These are phyloP conservation scores for Monilinia fructigena DNA, from an alignment of 2,329 filamentous ascomycete genomes.

Conservation along the genomic window DNA sequence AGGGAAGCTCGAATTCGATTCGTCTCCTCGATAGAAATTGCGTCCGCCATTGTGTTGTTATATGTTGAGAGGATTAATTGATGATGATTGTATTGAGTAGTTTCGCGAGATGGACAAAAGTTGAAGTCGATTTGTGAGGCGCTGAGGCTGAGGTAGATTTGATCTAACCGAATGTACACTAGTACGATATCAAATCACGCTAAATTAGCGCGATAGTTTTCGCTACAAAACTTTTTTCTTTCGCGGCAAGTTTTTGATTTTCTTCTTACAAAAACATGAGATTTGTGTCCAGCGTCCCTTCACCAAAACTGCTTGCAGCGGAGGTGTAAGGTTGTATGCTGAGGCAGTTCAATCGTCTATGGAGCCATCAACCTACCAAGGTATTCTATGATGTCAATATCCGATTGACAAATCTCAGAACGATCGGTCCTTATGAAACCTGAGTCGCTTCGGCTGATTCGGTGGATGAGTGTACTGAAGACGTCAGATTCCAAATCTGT, in stretches of 20 bases:
- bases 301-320: conserved; percentile 60
- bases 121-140: conserved; percentile 7
- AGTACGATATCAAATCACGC: neutral
- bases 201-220: conserved; percentile 24
- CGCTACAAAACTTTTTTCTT: conserved; percentile 34
- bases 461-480: conserved; percentile 57
- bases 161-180: conserved; percentile 1
- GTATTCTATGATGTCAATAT: conserved; percentile 72
- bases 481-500: conserved; percentile 87
- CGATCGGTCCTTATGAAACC: conserved; percentile 61
- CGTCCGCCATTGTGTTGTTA: conserved; percentile 47
- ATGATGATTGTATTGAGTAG: neutral
- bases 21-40: conserved; percentile 83
- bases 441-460: conserved; percentile 72
- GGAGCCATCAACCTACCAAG: conserved; percentile 63
- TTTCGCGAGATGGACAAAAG: conserved; percentile 13
- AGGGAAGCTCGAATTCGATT: conserved; percentile 88
- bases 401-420: conserved; percentile 96
- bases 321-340: conserved; percentile 69
- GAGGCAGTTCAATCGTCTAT: conserved; percentile 80
- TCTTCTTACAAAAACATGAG: conserved; percentile 53
- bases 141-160: neutral
- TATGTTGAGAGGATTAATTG: neutral
- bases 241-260: conserved; percentile 42
- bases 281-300: conserved; percentile 88